phyloP scores from a whole-genome alignment of 257 asterid genomes.

The Ajuga chamaepitys region DNA sequence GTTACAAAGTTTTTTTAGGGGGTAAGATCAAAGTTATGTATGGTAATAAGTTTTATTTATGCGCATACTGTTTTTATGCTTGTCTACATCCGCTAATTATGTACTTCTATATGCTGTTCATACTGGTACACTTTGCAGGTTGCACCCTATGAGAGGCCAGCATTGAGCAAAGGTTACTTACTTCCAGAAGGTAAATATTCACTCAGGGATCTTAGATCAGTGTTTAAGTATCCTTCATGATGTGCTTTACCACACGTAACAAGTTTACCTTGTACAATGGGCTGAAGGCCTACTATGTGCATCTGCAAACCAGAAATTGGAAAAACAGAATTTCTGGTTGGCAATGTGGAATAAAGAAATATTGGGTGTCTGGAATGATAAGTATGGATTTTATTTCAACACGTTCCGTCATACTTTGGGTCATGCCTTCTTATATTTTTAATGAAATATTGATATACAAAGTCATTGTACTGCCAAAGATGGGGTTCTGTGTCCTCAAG shows the following conservation, averaged over 20 bases:
- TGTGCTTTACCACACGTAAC: neutral
- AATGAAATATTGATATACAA: neutral
- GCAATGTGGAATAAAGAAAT: neutral
- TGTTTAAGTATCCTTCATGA: constrained; percentile 1
- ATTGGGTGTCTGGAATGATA: neutral
- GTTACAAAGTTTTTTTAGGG: neutral
- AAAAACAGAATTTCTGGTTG: neutral
- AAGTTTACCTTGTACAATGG: neutral
- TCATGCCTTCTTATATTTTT: neutral
- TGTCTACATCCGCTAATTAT: neutral
- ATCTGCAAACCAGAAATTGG: neutral
- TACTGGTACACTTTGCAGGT: constrained; percentile 41
- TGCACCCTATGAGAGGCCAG: constrained; percentile 95
- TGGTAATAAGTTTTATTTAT: neutral
- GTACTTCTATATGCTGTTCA: neutral
- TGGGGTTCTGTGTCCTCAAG: neutral
- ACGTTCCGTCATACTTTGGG: neutral
- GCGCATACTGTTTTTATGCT: neutral
- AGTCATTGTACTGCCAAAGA: neutral
- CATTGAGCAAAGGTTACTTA: constrained; percentile 81
- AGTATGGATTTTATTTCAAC: neutral
- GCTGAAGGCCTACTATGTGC: neutral
- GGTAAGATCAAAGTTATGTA: neutral
- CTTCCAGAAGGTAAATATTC: constrained; percentile 73
- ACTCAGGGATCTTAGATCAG: neutral